These are phyloP conservation scores for Aspergillus brunneoviolaceus DNA, from an alignment of 2,329 filamentous ascomycete species.

Conservation along the genomic window DNA sequence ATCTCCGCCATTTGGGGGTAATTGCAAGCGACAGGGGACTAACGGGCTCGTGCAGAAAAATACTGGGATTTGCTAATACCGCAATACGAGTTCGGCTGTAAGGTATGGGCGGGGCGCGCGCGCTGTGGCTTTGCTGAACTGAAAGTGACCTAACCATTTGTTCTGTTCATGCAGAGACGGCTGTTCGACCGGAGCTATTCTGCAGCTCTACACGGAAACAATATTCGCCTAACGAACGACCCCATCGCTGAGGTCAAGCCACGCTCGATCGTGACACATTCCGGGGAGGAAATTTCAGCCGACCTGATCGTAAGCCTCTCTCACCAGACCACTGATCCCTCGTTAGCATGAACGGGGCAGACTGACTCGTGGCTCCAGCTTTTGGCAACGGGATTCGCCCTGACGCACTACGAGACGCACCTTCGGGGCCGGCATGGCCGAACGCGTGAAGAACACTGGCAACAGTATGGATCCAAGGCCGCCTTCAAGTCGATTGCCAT, in stretches of 20 bases:
- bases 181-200: conserved; percentile 15
- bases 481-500: conserved; percentile 25
- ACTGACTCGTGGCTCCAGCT: conserved; percentile 4
- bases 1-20: background rate
- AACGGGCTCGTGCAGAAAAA: conserved; percentile 3
- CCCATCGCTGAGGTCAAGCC: conserved; percentile 5
- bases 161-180: conserved; percentile 9
- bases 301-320: conserved; percentile 13
- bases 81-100: conserved; percentile 23
- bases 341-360: background rate
- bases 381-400: conserved; percentile 22
- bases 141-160: background rate
- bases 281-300: conserved; percentile 3
- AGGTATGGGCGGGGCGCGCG: conserved; percentile 9
- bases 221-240: conserved; percentile 9
- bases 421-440: conserved; percentile 12
- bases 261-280: background rate
- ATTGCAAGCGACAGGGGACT: background rate
- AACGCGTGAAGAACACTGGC: conserved; percentile 20
- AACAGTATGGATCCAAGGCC: conserved; percentile 17
- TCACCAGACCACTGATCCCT: background rate
- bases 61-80: conserved; percentile 22
- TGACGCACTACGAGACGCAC: conserved; percentile 11
- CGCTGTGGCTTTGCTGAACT: no score
- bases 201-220: background rate